phyloP scores from a whole-genome alignment of 2,329 filamentous ascomycete species.

The Diplocarpon rosae region DNA sequence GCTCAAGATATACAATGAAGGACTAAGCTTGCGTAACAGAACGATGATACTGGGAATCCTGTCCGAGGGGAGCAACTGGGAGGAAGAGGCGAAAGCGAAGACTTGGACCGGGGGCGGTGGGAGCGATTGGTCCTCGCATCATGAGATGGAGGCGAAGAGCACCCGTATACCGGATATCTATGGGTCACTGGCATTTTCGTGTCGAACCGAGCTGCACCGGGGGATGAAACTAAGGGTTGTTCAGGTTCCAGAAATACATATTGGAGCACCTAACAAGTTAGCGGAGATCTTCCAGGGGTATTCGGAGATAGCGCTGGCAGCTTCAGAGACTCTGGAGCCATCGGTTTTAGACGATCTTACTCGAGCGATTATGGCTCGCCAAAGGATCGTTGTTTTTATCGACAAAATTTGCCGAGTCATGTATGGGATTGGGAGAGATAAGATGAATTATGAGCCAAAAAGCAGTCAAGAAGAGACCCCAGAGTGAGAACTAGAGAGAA shows the following conservation, averaged over 20 bases:
- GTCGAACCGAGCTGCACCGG: slow-evolving; percentile 4
- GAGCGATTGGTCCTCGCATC: slow-evolving; percentile 13
- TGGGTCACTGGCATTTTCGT: slow-evolving; percentile 8
- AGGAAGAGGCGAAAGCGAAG: slow-evolving; percentile 13
- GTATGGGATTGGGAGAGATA: no score
- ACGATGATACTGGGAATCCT: slow-evolving; percentile 7
- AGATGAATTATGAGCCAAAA: no score
- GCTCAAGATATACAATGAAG: not conserved
- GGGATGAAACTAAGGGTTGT: slow-evolving; percentile 1
- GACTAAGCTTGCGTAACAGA: not conserved
- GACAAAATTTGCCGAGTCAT: no score
- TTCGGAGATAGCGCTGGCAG: slow-evolving; percentile 17
- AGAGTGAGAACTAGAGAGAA: no score
- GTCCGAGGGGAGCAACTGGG: slow-evolving; percentile 1
- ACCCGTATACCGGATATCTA: slow-evolving; percentile 13
- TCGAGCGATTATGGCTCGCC: no score
- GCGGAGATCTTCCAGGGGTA: slow-evolving; percentile 24
- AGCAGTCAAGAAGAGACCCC: no score
- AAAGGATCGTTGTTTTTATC: no score
- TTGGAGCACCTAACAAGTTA: slow-evolving; percentile 12
- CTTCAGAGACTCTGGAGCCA: not conserved
- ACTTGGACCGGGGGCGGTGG: not conserved
- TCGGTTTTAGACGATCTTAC: not conserved
- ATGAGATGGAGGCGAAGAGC: slow-evolving; percentile 15
- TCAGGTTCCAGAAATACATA: slow-evolving; percentile 11